phyloP scores from a whole-genome alignment of 345 rosid species.

The Salix udensis region DNA sequence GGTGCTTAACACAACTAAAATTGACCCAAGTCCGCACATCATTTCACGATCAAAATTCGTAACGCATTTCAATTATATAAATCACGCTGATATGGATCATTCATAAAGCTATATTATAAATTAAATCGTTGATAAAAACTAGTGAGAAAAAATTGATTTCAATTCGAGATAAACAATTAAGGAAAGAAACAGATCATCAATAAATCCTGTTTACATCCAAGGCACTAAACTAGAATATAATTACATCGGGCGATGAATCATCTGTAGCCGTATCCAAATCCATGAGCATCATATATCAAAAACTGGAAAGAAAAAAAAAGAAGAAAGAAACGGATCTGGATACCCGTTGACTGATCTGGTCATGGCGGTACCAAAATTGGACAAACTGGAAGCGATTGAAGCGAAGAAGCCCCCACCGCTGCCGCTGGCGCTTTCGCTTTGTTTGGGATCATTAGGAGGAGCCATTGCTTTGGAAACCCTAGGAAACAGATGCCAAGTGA shows the following conservation, averaged over 20 bases:
- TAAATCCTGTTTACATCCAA: too few relatives aligned
- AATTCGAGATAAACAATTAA: too few relatives aligned
- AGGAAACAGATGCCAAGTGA: background rate
- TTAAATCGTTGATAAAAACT: too few relatives aligned
- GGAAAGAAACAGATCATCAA: too few relatives aligned
- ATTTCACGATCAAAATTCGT: too few relatives aligned
- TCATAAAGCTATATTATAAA: too few relatives aligned
- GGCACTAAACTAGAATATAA: too few relatives aligned
- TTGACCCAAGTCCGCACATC: too few relatives aligned
- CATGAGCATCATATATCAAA: background rate
- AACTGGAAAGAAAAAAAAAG: background rate
- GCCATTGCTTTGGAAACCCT: conserved; percentile 39
- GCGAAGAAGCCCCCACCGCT: conserved; percentile 67
- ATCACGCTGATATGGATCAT: too few relatives aligned
- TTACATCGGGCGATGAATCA: background rate
- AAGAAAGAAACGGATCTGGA: conserved; percentile 21
- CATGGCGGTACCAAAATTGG: conserved; percentile 72
- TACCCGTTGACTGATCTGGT: conserved; percentile 94
- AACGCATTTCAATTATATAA: too few relatives aligned
- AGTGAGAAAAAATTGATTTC: too few relatives aligned
- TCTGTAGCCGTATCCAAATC: background rate
- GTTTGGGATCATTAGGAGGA: conserved; percentile 65
- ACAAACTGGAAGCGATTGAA: conserved; percentile 65
- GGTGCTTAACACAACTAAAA: too few relatives aligned
- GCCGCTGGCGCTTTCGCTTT: conserved; percentile 15